Evolutionary conservation across 495 filamentous ascomycete species (phyloP).

Genomic region (Chaetomium fimeti): DNA sequence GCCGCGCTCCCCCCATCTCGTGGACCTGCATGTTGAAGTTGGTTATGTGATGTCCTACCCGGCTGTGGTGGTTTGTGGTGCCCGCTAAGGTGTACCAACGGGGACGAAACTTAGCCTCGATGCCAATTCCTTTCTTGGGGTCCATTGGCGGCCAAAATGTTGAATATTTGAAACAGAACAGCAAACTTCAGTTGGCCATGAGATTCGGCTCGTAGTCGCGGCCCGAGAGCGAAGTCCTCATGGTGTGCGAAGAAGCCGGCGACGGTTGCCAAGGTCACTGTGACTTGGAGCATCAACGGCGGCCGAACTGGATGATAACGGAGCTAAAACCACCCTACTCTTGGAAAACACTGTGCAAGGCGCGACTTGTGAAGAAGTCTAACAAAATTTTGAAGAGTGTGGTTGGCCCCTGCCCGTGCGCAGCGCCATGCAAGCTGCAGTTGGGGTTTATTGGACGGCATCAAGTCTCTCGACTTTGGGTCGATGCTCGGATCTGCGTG

Average conservation of each 20-base stretch:
- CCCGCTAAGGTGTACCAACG: slow-evolving; percentile 3
- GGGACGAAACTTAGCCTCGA: neutral
- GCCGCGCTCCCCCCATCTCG: neutral
- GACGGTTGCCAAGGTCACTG: slow-evolving; percentile 1
- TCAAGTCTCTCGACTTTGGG: neutral
- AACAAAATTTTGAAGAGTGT: neutral
- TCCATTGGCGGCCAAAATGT: slow-evolving; percentile 4
- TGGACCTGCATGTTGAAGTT: slow-evolving; percentile 9
- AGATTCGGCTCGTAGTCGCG: neutral
- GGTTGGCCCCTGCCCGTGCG: neutral
- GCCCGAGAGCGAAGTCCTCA: neutral
- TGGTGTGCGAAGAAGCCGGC: neutral
- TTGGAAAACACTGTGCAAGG: slow-evolving; percentile 8
- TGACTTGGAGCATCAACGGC: neutral
- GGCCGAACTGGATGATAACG: neutral
- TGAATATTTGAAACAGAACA: neutral
- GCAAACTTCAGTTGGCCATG: slow-evolving; percentile 3
- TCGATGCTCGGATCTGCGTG: neutral
- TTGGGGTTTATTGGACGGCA: neutral
- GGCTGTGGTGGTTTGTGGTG: neutral
- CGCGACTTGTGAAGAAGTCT: neutral
- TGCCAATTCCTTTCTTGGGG: neutral
- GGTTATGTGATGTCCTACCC: neutral
- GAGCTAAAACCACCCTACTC: neutral
- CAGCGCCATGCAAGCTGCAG: neutral